Evolutionary conservation across 805 yeast genomes (phyloP), one percentile per base, ranked within the genome.

Genomic region (Saturnispora sanitii): DNA sequence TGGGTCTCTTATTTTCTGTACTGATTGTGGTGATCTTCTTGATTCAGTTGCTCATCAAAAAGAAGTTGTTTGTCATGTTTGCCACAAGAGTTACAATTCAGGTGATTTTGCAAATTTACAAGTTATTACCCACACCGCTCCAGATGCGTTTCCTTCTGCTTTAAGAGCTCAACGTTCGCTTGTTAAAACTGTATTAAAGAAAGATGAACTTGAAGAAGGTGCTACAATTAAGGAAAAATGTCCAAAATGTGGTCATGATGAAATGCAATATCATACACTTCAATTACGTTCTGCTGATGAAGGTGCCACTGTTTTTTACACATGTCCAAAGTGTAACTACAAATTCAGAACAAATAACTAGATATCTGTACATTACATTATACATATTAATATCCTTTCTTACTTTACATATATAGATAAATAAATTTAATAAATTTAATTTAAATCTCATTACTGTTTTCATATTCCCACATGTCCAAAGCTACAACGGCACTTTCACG

Each of bases 261-360:
- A 92, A 63, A 94, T 94, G 98, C 88, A 80, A 59, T 92, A 90
- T 60, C 97, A 92, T 58, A 92, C 98, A 4, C 68, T 92, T 51
- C 99, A 92, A 64, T 72, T 92, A 53, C 79, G 99, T 66, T 83
- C 95, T 41, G 99, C 98, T 1, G 99, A 92, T 71, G 99, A 92
- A 72, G 99, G 98, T 72, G 95, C 98, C 22, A 92, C 99, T 8
- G 97, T 92, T 27, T 92, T 92, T 60, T 94, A 92, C 66, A 90
- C 98, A 1, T 92, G 98, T 68, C 81, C 95, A 1, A 66, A 73
- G 32, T 92, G 99, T 72, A 87, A 88, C 33, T 86, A 90, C 71
- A 78, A 85, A 55, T 88, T 84, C 70, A 81, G 96, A 68, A 88
- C 96, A 28, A 90, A 92, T 62, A 92, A 92, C 60, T 90, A 54